Evolutionary conservation across 1,284 basidiomycete genomes (phyloP), one percentile per base, ranked within the genome.

Genomic region (Hymenochaete sp.): DNA sequence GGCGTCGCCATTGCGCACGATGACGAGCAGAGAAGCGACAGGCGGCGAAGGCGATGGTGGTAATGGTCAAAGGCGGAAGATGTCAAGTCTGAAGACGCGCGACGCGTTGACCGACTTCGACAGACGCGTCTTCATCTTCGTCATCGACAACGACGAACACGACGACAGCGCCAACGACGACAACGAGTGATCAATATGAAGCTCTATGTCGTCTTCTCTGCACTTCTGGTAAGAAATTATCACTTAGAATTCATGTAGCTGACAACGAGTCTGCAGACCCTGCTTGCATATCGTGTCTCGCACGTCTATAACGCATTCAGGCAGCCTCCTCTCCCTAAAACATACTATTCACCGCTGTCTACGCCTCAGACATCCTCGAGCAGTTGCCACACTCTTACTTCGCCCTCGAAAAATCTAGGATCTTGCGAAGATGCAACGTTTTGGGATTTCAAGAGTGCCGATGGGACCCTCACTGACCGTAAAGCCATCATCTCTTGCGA

Each of bases 371-470:
- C 24, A 36, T 25, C 27, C 39, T 13, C 36, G 16, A 11, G 19
- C 19, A 1, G 31, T 29, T 46, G 48, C 29, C 31, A 29, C 13
- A 36, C 38, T 16, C 24, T 50, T 2, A 27, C 36, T 14, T 26
- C 32, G 6, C 18, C 35, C 25, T 31, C 42, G 9, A 21, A 36
- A 14, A 61, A 57, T 28, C 57, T 79, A 53, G 64, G 64, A 44
- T 78, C 63, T 56, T 84, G 81, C 55, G 82, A 84, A 55, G 81
- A 84, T 52, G 71, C 64, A 21, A 60, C 65, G 1, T 75, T 79
- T 51, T 82, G 79, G 79, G 75, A 81, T 44, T 57, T 68, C 31
- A 58, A 61, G 44, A 65, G 67, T 46, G 49, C 31, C 5, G 29
- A 55, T 1, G 68, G 63, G 7, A 55, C 54, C 2, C 53, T 67